A percentile compares a stretch with the other conserved stretches of the same genome.
These are phyloP conservation scores for Domatiomyces catenatus DNA, from an alignment of 2,329 filamentous ascomycete genomes.

Conservation along the genomic window DNA sequence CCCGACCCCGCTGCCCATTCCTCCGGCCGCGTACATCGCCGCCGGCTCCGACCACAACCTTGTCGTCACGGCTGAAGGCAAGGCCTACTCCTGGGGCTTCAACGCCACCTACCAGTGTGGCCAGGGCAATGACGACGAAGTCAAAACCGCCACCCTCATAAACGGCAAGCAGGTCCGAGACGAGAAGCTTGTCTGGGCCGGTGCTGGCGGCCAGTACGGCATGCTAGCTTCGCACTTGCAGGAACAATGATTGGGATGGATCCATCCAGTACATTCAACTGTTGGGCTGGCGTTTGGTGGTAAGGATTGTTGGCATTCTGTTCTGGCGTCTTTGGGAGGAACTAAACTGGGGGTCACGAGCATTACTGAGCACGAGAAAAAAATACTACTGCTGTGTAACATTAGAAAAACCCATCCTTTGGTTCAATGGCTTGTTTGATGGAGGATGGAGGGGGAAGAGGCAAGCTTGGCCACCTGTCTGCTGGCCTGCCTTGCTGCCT, in stretches of 20 bases:
- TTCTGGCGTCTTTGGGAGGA: no score
- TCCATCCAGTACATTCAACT: no score
- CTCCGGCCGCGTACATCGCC: conserved; percentile 42
- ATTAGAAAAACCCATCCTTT: no score
- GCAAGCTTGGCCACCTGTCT: no score
- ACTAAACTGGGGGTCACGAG: no score
- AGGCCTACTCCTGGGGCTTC: conserved; percentile 68
- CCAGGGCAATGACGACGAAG: conserved; percentile 59
- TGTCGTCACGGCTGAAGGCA: conserved; percentile 52
- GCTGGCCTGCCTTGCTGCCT: no score
- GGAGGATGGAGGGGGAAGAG: no score
- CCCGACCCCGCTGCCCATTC: conserved; percentile 46
- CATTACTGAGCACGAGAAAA: no score
- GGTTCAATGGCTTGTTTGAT: no score
- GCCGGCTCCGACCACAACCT: conserved; percentile 61
- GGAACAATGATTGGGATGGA: background rate
- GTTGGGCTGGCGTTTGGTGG: no score
- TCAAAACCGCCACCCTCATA: conserved; percentile 60
- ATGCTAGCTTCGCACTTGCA: conserved; percentile 21
- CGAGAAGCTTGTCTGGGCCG: conserved; percentile 60
- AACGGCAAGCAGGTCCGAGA: conserved; percentile 71
- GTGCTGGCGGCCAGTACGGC: conserved; percentile 67
- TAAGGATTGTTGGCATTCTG: no score
- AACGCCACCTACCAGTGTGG: conserved; percentile 68
- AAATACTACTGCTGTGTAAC: no score